These are phyloP conservation scores for Cyberlindnera sargentensis DNA, from an alignment of 805 yeast species.

Conservation along the genomic window DNA sequence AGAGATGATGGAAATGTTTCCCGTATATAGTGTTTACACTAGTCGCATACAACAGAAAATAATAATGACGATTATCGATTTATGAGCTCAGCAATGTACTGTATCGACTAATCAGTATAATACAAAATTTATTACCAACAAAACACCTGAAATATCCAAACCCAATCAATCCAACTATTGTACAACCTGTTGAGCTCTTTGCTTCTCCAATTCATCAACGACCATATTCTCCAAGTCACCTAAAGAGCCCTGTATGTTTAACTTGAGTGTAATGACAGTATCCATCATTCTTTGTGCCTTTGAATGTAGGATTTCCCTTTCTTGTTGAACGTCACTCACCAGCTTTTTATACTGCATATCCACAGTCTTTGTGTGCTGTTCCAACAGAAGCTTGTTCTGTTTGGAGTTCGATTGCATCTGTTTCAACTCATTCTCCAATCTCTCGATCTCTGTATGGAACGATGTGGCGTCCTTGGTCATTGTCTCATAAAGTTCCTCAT, in stretches of 20 bases:
- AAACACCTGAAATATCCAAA: neutral
- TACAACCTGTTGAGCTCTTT: conserved; percentile 16
- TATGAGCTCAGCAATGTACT: no score
- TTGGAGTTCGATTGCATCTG: conserved; percentile 40
- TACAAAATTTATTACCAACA: neutral
- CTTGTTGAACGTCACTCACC: conserved; percentile 37
- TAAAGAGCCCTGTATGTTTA: conserved; percentile 55
- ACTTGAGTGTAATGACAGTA: conserved; percentile 54
- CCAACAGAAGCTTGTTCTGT: conserved; percentile 42
- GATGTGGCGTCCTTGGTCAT: conserved; percentile 45
- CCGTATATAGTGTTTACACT: no score
- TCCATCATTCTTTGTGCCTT: conserved; percentile 54
- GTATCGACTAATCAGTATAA: no score
- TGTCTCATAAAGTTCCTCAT: conserved; percentile 49
- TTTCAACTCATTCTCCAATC: conserved; percentile 51
- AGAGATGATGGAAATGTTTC: no score
- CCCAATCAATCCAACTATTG: neutral
- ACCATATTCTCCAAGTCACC: conserved; percentile 50
- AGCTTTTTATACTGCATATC: conserved; percentile 47
- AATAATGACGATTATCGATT: no score
- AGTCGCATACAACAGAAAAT: no score
- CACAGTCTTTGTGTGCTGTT: conserved; percentile 42
- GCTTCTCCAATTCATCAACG: conserved; percentile 31
- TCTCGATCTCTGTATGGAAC: conserved; percentile 59
- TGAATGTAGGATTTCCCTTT: conserved; percentile 42